phyloP scores from a whole-genome alignment of 2,329 filamentous ascomycete species.

The Stachybotrys chartarum region DNA sequence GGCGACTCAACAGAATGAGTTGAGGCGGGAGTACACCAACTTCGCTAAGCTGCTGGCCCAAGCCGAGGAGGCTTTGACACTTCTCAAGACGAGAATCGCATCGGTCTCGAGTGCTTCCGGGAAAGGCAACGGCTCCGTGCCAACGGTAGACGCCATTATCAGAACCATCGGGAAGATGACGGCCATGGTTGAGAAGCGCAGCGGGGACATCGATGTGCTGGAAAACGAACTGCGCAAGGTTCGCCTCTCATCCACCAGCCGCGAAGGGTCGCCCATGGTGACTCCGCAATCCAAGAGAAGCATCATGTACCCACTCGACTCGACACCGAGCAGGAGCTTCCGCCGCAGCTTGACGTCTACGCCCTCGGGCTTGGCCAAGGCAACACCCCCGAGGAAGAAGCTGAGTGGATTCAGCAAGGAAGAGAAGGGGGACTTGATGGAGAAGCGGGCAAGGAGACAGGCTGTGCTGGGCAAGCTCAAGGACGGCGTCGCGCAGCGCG shows the following conservation, averaged over 20 bases:
- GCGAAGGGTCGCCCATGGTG: constrained; percentile 34
- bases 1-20: constrained; percentile 72
- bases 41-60: constrained; percentile 70
- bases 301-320: constrained; percentile 36
- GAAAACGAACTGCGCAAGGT: constrained; percentile 80
- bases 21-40: constrained; percentile 67
- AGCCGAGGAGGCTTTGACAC: constrained; percentile 69
- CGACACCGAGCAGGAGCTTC: constrained; percentile 31
- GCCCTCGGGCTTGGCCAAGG: constrained; percentile 29
- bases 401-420: constrained; percentile 51
- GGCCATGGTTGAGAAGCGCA: constrained; percentile 82
- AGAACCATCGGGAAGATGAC: constrained; percentile 93
- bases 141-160: constrained; percentile 86
- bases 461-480: constrained; percentile 46
- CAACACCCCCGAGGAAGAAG: constrained; percentile 51
- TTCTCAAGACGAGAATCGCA: constrained; percentile 74
- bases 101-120: constrained; percentile 43
- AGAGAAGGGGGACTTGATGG: constrained; percentile 51
- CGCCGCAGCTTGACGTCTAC: constrained; percentile 34
- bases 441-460: constrained; percentile 44
- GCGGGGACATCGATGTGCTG: constrained; percentile 82
- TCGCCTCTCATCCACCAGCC: constrained; percentile 39
- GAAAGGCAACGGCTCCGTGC: constrained; percentile 45
- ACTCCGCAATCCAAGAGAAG: constrained; percentile 30
- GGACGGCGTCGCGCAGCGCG: constrained; percentile 39